These are phyloP conservation scores for Alternaria sp. DNA, from an alignment of 2,329 filamentous ascomycete species.

Conservation along the genomic window DNA sequence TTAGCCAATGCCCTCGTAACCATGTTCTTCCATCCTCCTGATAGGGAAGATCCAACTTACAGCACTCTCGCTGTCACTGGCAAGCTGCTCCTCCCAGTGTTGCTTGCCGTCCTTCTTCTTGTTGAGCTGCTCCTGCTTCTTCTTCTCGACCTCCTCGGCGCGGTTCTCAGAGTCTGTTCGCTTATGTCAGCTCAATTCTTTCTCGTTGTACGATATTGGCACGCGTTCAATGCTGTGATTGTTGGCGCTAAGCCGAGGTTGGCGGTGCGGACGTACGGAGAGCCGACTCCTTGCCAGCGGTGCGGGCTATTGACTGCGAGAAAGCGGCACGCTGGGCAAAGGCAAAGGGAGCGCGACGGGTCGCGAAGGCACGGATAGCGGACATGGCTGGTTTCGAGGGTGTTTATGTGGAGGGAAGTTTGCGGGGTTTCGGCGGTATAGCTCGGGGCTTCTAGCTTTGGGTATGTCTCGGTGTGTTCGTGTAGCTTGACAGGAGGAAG, in stretches of 20 bases:
- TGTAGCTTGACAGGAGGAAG: not conserved
- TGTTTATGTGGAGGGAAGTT: not conserved
- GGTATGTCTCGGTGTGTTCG: not conserved
- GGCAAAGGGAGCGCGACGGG: slow-evolving; percentile 36
- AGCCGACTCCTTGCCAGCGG: slow-evolving; percentile 53
- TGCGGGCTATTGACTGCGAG: slow-evolving; percentile 45
- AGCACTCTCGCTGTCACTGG: slow-evolving; percentile 51
- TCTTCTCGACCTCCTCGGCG: slow-evolving; percentile 50
- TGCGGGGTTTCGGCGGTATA: slow-evolving; percentile 6
- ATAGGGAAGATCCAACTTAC: slow-evolving; percentile 27
- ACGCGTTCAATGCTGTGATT: not conserved
- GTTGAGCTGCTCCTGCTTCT: slow-evolving; percentile 52
- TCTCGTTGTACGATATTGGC: not conserved
- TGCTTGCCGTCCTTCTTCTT: slow-evolving; percentile 54
- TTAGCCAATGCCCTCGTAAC: not conserved
- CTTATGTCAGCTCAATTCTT: slow-evolving; percentile 7
- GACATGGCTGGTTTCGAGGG: slow-evolving; percentile 32
- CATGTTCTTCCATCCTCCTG: too few species aligned
- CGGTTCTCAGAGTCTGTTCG: slow-evolving; percentile 38
- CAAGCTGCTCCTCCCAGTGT: slow-evolving; percentile 53
- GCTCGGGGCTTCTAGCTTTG: not conserved
- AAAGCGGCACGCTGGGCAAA: slow-evolving; percentile 47
- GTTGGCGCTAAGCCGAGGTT: not conserved
- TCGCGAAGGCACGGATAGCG: slow-evolving; percentile 38
- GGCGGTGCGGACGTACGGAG: slow-evolving; percentile 46